Base-by-base conservation (phyloP, 2,329 filamentous ascomycete species). In the Elsinoe fawcettii region DNA sequence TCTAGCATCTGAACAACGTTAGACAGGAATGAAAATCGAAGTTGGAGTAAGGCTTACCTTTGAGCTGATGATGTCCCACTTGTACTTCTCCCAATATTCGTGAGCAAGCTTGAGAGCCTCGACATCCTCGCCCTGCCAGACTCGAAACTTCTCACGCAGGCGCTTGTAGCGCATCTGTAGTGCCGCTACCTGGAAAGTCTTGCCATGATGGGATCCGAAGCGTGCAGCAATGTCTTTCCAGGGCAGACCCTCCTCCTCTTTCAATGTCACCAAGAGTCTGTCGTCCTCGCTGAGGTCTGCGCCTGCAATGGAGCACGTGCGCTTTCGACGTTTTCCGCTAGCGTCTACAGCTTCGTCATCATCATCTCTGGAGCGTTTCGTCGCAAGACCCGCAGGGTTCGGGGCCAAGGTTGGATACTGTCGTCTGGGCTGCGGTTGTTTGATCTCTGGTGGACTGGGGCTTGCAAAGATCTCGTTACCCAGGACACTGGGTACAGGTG, bases 81-180 rank as follows among this genome's bases (percentile, higher is more conserved):
- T 79, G 66, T 70, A 73, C 62, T 75, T 75, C 55, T 73, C 73
- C 76, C 76, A 80, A 65, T 77, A 77, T 61, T 80, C 76, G 62
- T 77, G 72, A 30, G 77, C 77, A 65, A 73, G 69, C 56, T 72
- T 73, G 27, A 80, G 67, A 11, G 77, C 77, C 59, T 73, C 69
- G 43, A 78, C 65, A 58, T 80, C 78, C 16, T 68, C 66, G n/a
- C 79, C 76, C 20, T 73, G 75, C 78, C 78, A 80, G 1, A 74
- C 69, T 20, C 77, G 73, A 66, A 77, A 73, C 47, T 75, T 72
- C 63, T 79, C 77, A 16, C 75, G 69, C 36, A 80, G 67, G 36
- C 78, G 70, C 65, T 79, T 79, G 62, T 77, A 73, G 18, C 77
- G 75, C 78, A 80, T 80, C 63, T 80, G 78, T 30, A 80, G 67